Evolutionary conservation across 2,329 filamentous ascomycete species (phyloP).

Genomic region (Sporothrix pallida): DNA sequence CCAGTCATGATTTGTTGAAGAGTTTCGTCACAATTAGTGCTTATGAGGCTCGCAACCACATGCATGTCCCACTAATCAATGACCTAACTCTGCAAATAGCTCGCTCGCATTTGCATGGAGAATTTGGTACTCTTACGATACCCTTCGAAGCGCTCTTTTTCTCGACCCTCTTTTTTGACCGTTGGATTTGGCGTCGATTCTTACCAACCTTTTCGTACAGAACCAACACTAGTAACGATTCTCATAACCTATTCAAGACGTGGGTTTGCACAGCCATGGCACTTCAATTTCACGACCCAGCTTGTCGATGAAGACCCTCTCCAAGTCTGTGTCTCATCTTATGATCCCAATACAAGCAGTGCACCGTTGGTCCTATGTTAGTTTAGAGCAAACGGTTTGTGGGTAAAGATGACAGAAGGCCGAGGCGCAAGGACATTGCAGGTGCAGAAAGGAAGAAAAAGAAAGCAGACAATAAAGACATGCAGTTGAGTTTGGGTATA

Average conservation of each 20-base stretch:
- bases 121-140: no score
- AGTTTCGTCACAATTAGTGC: background rate
- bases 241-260: background rate
- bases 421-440: background rate
- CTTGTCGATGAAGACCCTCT: no score
- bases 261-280: background rate
- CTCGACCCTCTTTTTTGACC: background rate
- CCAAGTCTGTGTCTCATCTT: background rate
- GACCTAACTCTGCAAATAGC: background rate
- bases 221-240: background rate
- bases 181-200: background rate
- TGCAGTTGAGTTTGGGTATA: background rate
- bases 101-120: no score
- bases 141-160: no score
- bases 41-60: background rate
- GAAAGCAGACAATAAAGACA: background rate
- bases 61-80: background rate
- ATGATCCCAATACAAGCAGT: background rate
- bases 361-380: background rate
- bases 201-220: background rate
- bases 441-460: background rate
- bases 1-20: constrained; percentile 34
- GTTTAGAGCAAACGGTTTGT: constrained; percentile 6
- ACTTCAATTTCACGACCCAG: background rate
- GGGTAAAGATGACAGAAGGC: background rate